Evolutionary conservation across 495 filamentous ascomycete species (phyloP), one percentile per base, ranked within the genome.

Genomic region (Penicillium psychrofluorescens): DNA sequence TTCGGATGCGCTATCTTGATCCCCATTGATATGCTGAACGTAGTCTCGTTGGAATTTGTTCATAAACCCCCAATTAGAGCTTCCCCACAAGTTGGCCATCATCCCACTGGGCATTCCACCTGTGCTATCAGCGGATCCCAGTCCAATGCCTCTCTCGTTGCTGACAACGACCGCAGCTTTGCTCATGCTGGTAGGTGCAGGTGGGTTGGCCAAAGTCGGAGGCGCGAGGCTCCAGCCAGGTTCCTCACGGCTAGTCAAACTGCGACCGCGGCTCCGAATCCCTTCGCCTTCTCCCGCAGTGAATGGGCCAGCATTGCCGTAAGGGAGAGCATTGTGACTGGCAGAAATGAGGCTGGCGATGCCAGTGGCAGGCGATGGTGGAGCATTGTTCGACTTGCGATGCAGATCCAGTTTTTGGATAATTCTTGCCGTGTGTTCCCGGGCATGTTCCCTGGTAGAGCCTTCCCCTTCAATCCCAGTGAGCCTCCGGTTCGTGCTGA

Each of bases 331-430:
- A 40, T 75, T 85, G 51, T 94, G 85, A 49, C 86, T 91, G 8
- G 89, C 85, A 43, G 90, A 87, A 38, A 92, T 90, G 31, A 95
- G 74, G 51, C 85, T 88, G 4, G 87, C 85, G 53, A 95, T 88
- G n/a, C 90, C 88, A 29, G 84, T 81, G 29, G 71, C 67, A 41
- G 49, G 69, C 14, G 55, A 48, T 16, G 58, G 64, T 7, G 56
- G 61, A 8, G 66, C 67, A 40, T 81, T 71, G 16, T 80, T 81
- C 10, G 83, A 74, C 48, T 90, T 90, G 47, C 90, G 83, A 60
- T 92, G 88, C 33, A 95, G 71, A 65, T 95, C 92, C 42, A 95
- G 72, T 60, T 90, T 95, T 58, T 92, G 85, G 53, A 95, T 95
- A 47, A 96, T 85, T 43, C 89, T 80, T 13, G 88, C 81, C 5